Evolutionary conservation across 768 basidiomycete species (phyloP), one percentile per base, ranked within the genome.

Genomic region (Hygrocybe coccinea): DNA sequence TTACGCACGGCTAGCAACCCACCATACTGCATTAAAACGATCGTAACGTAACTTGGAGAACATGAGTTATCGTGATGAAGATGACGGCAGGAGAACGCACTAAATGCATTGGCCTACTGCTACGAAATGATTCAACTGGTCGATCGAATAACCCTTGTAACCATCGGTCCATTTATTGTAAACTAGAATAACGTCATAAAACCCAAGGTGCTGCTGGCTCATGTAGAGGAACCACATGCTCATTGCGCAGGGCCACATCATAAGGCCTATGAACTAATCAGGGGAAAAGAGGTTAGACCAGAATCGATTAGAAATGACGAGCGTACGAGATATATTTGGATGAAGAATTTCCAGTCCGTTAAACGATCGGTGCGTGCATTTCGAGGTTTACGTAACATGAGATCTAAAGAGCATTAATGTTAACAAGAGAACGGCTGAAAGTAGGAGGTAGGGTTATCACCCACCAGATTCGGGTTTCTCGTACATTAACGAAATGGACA

Each of bases 381-480:
- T 37, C 80, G 73, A 6, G 80, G 80, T 54, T 74, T 77, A 25
- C 79, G 75, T 29, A 69, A 25, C 67, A 82, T 72, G 5, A 82
- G 69, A 55, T 80, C 74, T 73, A 41, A 24, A 35, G 15, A 24
- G 43, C 41, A 29, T 15, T 1, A 14, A 47, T 52, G 35, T 41
- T 37, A 22, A 43, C 1, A 14, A 45, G 43, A 11, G 39, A 36
- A 21, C 6, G 2, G 25, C 25, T 3, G 33, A 8, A 11, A 22
- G 39, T 9, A 9, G 14, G 22, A 10, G 50, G 41, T 39, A 5
- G n/a, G 15, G 22, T 17, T 14, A 24, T 33, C 15, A 57, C 67
- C 50, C 46, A 73, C 74, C 79, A 7, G 74, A 68, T 63, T 82
- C 81, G 5, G 81, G 70, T 55, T 79, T 73, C 65, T 82, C 81